A percentile compares a stretch with the other conserved stretches of the same genome.
phyloP scores from a whole-genome alignment of 208 protist genomes.

The Phytomonas serpens region DNA sequence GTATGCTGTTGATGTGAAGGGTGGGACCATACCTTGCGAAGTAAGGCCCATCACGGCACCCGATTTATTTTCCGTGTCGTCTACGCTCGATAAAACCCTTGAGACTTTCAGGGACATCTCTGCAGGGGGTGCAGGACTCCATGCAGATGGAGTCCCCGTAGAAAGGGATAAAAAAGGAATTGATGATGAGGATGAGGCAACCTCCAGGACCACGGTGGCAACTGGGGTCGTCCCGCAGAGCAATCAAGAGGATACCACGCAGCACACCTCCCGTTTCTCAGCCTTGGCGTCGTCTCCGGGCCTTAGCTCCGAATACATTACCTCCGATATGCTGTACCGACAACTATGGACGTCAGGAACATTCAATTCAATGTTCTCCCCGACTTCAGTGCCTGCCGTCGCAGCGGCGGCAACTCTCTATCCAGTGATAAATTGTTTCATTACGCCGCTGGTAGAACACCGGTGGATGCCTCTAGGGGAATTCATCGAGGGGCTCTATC shows the following conservation, averaged over 20 bases:
- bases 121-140: not conserved
- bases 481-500: constrained; percentile 46
- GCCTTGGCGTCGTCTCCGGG: not conserved
- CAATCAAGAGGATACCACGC: not conserved
- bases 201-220: not conserved
- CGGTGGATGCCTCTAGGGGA: constrained; percentile 54
- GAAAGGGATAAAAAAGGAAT: not conserved
- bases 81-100: not conserved
- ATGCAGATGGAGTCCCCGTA: not conserved
- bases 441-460: constrained; percentile 43
- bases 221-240: not conserved
- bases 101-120: not conserved
- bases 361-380: not conserved
- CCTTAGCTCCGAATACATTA: not conserved
- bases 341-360: not conserved
- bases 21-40: not conserved
- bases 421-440: constrained; percentile 42
- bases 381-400: constrained; percentile 1
- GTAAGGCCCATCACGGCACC: not conserved
- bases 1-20: not conserved
- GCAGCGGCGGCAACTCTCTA: constrained; percentile 1
- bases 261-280: not conserved
- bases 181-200: not conserved
- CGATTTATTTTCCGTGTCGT: not conserved
- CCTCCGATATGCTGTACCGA: constrained; percentile 3